Conservation (phyloP, 495 filamentous ascomycete genomes). For the Apodospora peruviana region DNA sequence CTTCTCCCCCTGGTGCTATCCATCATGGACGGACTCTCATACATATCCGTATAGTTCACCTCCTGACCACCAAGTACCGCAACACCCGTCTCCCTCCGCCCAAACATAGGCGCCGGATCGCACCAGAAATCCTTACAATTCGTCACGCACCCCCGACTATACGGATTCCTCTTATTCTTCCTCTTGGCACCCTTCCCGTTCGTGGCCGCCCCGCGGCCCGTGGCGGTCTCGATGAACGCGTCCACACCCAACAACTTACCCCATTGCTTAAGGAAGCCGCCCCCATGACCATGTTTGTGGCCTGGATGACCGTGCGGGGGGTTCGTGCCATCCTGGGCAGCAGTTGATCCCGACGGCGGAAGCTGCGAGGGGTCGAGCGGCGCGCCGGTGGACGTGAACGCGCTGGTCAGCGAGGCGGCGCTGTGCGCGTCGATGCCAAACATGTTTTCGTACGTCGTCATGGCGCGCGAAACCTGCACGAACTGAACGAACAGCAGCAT, state of each 20-base stretch:
- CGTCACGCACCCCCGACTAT: conserved; percentile 68
- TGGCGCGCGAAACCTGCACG: conserved; percentile 80
- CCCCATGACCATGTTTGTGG: conserved; percentile 35
- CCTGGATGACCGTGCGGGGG: conserved; percentile 37
- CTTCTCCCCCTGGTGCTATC: conserved; percentile 22
- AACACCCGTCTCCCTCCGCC: conserved; percentile 63
- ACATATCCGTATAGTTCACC: conserved; percentile 85
- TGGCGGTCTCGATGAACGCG: conserved; percentile 77
- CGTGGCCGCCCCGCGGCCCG: conserved; percentile 51
- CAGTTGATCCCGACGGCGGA: conserved; percentile 31
- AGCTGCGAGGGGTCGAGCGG: conserved; percentile 50
- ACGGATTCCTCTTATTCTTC: conserved; percentile 66
- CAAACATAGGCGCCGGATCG: conserved; percentile 78
- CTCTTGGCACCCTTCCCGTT: conserved; percentile 30
- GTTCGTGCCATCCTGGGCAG: conserved; percentile 15
- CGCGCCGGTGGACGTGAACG: conserved; percentile 72
- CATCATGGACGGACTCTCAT: conserved; percentile 73
- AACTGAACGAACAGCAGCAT: conserved; percentile 94
- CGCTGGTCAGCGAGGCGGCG: conserved; percentile 65
- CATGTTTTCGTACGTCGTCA: conserved; percentile 97
- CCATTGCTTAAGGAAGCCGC: conserved; percentile 71
- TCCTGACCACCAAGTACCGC: conserved; percentile 70
- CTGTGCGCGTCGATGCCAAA: conserved; percentile 54
- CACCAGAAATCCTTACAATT: conserved; percentile 98
- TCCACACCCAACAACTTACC: conserved; percentile 82